Evolutionary conservation across 352 stramenopile genomes (phyloP), one percentile per base, ranked within the genome.

Genomic region (Lagenidium sp.): DNA sequence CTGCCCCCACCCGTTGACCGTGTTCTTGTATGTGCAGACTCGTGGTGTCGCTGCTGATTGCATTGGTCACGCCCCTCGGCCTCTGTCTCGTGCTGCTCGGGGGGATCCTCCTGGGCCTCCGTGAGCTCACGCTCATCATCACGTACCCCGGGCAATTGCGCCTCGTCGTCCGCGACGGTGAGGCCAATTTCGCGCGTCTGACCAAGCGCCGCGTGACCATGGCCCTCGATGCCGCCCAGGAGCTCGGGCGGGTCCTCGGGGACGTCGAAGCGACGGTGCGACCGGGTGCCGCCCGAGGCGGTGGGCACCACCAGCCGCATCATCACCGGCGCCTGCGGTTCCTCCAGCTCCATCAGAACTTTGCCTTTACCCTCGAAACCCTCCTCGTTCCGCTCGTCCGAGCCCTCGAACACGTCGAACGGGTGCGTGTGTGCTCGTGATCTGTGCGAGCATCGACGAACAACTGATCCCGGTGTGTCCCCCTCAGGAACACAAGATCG

Each of bases 141-240:
- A 66, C 68, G 26, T 94, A 75, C 38, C 81, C 81, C 0, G 81
- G 81, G 1, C 81, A 94, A 28, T 50, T 94, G 20, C 53, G 62
- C 20, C 56, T 94, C 24, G 78, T 94, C 25, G 81, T 84, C 32
- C 68, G 81, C 38, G 81, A 94, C 42, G 78, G 78, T 0, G 81
- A 94, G 50, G 61, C 62, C 49, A 90, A 68, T 36, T 94, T 89
- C 21, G 71, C 76, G 35, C 61, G 74, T 6, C 56, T 91, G 34
- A 77, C 63, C 4, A 84, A 84, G 54, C 71, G 73, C 4, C 69
- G 77, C 6, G 47, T 94, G 5, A 65, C 75, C 18, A 78, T 90
- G 54, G 75, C 83, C 32, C 47, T 78, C 6, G 77, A 88, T 30
- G 61, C 74, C 18, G 62, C 63, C 15, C 52, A 66, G 18, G 74